These are phyloP conservation scores for Sphaerulina vaccinii DNA, from an alignment of 2,329 filamentous ascomycete species.

Conservation along the genomic window DNA sequence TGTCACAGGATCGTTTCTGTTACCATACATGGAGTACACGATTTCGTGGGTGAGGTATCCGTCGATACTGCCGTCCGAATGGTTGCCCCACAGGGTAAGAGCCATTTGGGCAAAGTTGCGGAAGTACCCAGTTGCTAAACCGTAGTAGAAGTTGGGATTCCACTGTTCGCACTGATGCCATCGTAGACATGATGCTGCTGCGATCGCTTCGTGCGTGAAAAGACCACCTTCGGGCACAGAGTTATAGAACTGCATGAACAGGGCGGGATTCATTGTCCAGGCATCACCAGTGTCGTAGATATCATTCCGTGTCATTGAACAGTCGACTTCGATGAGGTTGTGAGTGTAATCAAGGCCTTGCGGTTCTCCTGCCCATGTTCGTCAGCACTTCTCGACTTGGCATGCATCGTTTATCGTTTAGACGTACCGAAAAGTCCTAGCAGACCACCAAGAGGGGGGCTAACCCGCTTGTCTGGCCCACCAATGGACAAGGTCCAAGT, in stretches of 20 bases:
- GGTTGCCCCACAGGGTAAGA: background rate
- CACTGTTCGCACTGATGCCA: slow-evolving; percentile 41
- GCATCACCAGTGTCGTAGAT: slow-evolving; percentile 32
- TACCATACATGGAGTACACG: background rate
- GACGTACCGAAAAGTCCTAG: background rate
- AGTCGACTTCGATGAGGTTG: slow-evolving; percentile 35
- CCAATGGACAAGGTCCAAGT: background rate
- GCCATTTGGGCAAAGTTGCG: background rate
- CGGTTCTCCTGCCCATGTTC: background rate
- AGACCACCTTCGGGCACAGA: slow-evolving; percentile 40
- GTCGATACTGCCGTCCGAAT: background rate
- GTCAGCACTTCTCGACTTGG: background rate
- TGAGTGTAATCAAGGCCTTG: background rate
- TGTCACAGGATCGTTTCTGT: background rate
- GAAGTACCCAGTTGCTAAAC: slow-evolving; percentile 28
- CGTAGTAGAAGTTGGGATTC: slow-evolving; percentile 45
- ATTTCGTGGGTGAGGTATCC: background rate
- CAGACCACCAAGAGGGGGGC: background rate
- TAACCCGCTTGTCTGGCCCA: background rate
- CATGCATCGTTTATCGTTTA: too few species aligned
- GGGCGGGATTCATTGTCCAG: slow-evolving; percentile 12
- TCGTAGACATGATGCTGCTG: slow-evolving; percentile 40
- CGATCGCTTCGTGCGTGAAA: slow-evolving; percentile 42
- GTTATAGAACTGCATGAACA: slow-evolving; percentile 11
- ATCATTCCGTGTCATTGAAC: slow-evolving; percentile 44